Conservation (phyloP, 352 stramenopile genomes). For the Phytophthora quininea region DNA sequence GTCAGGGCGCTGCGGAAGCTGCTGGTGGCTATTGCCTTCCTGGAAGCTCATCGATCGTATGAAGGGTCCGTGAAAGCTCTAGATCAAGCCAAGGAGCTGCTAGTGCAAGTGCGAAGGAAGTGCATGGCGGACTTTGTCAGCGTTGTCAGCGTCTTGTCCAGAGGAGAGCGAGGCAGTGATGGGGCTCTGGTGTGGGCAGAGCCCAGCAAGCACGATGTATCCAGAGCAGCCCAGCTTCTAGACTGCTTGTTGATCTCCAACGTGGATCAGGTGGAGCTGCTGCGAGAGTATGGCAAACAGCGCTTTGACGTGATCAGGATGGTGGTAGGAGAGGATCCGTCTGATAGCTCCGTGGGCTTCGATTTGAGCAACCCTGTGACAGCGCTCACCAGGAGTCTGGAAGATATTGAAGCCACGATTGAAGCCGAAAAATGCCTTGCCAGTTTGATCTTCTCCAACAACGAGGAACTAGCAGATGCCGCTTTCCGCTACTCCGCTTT, state of each 20-base stretch:
- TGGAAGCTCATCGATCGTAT: conserved; percentile 72
- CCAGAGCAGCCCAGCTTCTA: conserved; percentile 65
- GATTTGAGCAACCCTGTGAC: conserved; percentile 35
- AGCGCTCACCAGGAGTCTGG: conserved; percentile 41
- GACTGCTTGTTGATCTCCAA: conserved; percentile 64
- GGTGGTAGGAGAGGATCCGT: conserved; percentile 45
- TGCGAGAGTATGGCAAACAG: conserved; percentile 72
- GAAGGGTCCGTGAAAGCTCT: conserved; percentile 77
- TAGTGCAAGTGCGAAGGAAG: conserved; percentile 63
- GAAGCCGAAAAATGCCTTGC: conserved; percentile 63
- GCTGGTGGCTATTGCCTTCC: conserved; percentile 68
- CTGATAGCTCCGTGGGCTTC: conserved; percentile 43
- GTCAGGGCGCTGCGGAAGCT: conserved; percentile 69
- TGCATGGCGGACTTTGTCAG: conserved; percentile 77
- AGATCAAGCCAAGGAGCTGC: conserved; percentile 67
- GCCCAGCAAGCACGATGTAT: conserved; percentile 57
- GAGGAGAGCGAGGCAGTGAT: conserved; percentile 43
- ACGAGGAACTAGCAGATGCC: conserved; percentile 65
- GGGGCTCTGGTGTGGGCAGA: conserved; percentile 39
- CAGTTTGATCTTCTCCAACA: conserved; percentile 53
- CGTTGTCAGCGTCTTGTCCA: conserved; percentile 63
- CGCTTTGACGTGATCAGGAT: conserved; percentile 69
- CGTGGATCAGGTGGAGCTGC: conserved; percentile 53
- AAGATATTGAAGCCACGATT: conserved; percentile 62
- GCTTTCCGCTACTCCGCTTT: conserved; percentile 61